Percentiles rank a stretch among this genome's conserved stretches.
Evolutionary conservation across 1,284 basidiomycete species (phyloP).

Genomic region (Malassezia japonica): DNA sequence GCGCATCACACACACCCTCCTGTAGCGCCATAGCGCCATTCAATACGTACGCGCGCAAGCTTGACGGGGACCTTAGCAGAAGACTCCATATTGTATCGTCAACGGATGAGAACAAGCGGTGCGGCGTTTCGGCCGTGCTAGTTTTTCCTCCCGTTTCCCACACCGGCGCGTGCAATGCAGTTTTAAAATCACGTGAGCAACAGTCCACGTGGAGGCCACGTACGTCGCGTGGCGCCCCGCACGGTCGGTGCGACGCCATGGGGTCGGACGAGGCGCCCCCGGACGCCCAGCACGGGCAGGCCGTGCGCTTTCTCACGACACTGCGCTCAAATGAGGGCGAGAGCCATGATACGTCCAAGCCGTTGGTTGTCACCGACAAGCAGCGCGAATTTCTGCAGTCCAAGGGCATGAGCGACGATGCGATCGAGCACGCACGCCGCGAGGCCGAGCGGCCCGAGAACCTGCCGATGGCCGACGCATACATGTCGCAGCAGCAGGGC

Average conservation of each 20-base stretch:
- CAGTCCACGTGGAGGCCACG: constrained; percentile 1
- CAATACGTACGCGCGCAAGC: constrained; percentile 20
- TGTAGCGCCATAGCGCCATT: neutral
- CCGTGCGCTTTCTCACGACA: constrained; percentile 41
- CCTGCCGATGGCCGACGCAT: constrained; percentile 3
- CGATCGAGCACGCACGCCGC: constrained; percentile 28
- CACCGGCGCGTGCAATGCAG: constrained; percentile 8
- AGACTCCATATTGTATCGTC: constrained; percentile 15
- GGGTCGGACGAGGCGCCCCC: constrained; percentile 1
- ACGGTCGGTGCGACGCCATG: neutral
- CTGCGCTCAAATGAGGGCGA: constrained; percentile 18
- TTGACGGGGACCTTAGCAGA: constrained; percentile 18
- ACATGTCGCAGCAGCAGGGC: neutral
- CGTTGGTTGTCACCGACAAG: constrained; percentile 6
- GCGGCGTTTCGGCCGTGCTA: neutral
- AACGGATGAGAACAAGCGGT: neutral
- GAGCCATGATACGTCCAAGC: constrained; percentile 7
- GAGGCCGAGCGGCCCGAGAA: constrained; percentile 30
- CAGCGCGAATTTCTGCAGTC: constrained; percentile 32
- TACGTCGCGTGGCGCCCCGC: neutral
- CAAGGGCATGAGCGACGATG: constrained; percentile 36
- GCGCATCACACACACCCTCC: neutral
- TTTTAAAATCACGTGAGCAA: constrained; percentile 15
- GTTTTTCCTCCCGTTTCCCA: neutral
- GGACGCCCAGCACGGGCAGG: constrained; percentile 30